Percentiles rank a stretch among this genome's conserved stretches.
Evolutionary conservation across 495 filamentous ascomycete genomes (phyloP).

Genomic region (Staphylotrichum longicolle): DNA sequence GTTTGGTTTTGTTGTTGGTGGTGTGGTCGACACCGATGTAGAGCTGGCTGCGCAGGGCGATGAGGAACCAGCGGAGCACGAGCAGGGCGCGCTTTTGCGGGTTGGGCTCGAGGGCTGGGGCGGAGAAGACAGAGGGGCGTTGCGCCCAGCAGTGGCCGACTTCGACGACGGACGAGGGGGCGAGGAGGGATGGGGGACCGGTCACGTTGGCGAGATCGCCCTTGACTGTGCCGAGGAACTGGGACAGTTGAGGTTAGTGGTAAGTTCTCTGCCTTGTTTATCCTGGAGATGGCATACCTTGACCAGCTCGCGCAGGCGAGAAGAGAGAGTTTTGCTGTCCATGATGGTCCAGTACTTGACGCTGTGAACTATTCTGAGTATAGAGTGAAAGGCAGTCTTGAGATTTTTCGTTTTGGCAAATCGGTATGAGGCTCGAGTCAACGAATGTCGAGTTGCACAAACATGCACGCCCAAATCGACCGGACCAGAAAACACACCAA

Average conservation of each 20-base stretch:
- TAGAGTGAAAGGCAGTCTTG: too few relatives aligned
- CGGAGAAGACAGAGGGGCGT: conserved; percentile 74
- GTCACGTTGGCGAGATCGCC: conserved; percentile 84
- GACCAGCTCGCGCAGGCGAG: conserved; percentile 29
- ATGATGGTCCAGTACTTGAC: not conserved
- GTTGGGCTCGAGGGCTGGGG: conserved; percentile 68
- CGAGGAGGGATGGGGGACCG: conserved; percentile 81
- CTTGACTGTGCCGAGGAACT: conserved; percentile 81
- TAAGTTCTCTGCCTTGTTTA: too few relatives aligned
- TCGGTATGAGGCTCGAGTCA: not conserved
- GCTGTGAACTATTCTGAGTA: too few relatives aligned
- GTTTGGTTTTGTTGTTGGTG: not conserved
- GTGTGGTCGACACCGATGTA: conserved; percentile 31
- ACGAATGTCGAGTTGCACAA: not conserved
- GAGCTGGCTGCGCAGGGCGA: conserved; percentile 77
- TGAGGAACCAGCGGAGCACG: conserved; percentile 82
- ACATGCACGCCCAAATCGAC: not conserved
- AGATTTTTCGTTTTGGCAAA: too few relatives aligned
- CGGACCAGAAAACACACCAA: not conserved
- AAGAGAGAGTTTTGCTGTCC: conserved; percentile 28
- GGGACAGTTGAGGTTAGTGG: not conserved
- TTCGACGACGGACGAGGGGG: conserved; percentile 74
- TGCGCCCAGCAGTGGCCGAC: conserved; percentile 87
- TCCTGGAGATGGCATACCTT: conserved; percentile 18
- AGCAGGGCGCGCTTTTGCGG: conserved; percentile 69